Base-by-base conservation (phyloP, 768 basidiomycete genomes). In the Boletus coccyginus region DNA sequence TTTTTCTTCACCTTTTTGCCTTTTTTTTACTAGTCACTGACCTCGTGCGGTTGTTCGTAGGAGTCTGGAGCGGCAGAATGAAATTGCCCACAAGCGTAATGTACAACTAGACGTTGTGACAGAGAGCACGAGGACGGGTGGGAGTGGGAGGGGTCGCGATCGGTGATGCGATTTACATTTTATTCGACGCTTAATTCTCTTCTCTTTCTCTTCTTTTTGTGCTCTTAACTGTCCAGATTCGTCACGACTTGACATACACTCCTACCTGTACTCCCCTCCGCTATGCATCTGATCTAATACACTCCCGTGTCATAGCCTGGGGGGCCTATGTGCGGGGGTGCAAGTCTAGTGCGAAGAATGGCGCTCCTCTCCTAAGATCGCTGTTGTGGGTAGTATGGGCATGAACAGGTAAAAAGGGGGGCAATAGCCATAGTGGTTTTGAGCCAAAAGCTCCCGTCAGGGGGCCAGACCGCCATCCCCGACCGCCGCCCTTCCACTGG, bases 31-130 rank as follows among this genome's bases (percentile, higher is more conserved):
- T 29, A 33, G 44, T 61, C 31, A 54, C 52, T 56, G 13, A 53
- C 36, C 21, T 24, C 11, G 29, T 53, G 21, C 4, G 9, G 3
- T 42, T 56, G 12, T 21, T 39, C 27, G 41, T 35, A 92, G 92
- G 78, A 85, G 80, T 57, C 73, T 91, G 14, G 87, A 92, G 63
- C 79, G 85, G 55, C 91, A 93, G 64, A 76, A 89, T 33, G 90
- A 93, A 27, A 72, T 85, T 24, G 90, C 91, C n/a, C 83, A 86
- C 67, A 89, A 85, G 67, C 82, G 92, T 40, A 89, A 33, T 33
- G 61, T 35, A n/a, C 74, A 74, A 36, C 56, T 76, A 9, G 70
- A 73, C 0, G 60, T 62, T 13, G 70, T 75, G 43, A 61, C 74
- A 1, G 75, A 75, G 44, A 56, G 27, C 11, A 59, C 59, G 14